A percentile compares a stretch with the other conserved stretches of the same genome.
phyloP scores from a whole-genome alignment of 345 rosid species.

The Microthlaspi erraticum region DNA sequence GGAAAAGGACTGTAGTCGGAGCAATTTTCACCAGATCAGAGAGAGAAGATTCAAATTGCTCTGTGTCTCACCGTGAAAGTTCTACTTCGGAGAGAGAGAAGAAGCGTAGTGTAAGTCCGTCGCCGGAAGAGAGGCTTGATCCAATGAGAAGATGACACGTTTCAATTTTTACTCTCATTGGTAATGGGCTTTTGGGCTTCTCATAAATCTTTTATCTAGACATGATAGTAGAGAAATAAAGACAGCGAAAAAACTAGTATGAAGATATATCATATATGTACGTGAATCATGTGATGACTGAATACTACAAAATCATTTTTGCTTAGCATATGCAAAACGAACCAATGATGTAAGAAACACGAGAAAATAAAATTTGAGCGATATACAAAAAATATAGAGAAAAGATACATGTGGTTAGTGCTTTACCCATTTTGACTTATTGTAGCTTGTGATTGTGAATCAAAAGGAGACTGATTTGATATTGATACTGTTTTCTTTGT shows the following conservation, averaged over 20 bases:
- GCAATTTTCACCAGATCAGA: neutral
- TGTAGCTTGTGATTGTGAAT: neutral
- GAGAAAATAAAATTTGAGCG: neutral
- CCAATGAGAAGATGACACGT: slow-evolving; percentile 6
- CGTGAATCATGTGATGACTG: too few relatives aligned
- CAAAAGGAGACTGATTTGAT: neutral
- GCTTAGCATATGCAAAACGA: neutral
- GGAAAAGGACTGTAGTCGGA: neutral
- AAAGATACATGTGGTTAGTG: neutral
- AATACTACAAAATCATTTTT: neutral
- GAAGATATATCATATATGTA: too few relatives aligned
- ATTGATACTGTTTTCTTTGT: neutral
- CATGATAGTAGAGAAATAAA: too few relatives aligned
- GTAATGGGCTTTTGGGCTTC: slow-evolving; percentile 30
- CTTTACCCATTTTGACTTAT: neutral
- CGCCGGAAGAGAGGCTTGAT: neutral
- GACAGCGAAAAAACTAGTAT: too few relatives aligned
- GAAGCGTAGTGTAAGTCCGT: neutral
- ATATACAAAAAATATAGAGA: neutral
- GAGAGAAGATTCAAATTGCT: slow-evolving; percentile 1
- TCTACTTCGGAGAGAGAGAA: neutral
- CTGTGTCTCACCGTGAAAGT: slow-evolving; percentile 20
- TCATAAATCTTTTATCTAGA: neutral
- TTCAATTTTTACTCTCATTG: neutral
- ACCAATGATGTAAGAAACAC: neutral